Evolutionary conservation across 1,284 basidiomycete species (phyloP), one percentile per base, ranked within the genome.

Genomic region (Papiliotrema terrestris): DNA sequence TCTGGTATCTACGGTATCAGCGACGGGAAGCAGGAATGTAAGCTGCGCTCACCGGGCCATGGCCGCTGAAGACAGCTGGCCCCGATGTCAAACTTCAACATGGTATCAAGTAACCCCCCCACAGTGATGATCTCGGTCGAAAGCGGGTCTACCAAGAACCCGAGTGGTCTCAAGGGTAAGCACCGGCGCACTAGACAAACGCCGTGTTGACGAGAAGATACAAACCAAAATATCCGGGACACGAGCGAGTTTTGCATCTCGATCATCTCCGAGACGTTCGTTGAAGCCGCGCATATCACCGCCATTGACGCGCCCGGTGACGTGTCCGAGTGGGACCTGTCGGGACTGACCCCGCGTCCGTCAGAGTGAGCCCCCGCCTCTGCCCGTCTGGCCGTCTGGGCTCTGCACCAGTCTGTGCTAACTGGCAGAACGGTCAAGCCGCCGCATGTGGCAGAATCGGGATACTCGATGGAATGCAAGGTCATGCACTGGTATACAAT

Each of bases 221-320:
- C 85, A 1, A 79, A 83, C 48, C 78, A 79, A 54, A 89, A 90
- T 65, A 86, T 90, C 61, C 75, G 82, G 46, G 73, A 76, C 0
- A 86, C 83, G 5, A 84, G 84, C 61, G 80, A 86, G 66, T 91
- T 91, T 70, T 84, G 84, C 5, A 83, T 87, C 46, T 87, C 84
- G 66, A 85, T 91, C 59, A 84, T 90, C 64, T 86, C 84, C 58
- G 86, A 89, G 69, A 77, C 84, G 0, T 86, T 88, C 67, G 75
- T 85, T 42, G 85, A 88, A 67, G 85, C 86, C 2, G 84, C 85
- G 5, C 89, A 89, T 70, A 79, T 80, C 55, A 83, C 83, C 9
- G 80, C 84, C 9, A 80, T 87, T 39, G 84, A 89, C 61, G 79
- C 85, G 8, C 87, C 88, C 9, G 77, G 79, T 6, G 79, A 82